Conservation (phyloP, 345 rosid species). For the Sisymbrium altissimum region DNA sequence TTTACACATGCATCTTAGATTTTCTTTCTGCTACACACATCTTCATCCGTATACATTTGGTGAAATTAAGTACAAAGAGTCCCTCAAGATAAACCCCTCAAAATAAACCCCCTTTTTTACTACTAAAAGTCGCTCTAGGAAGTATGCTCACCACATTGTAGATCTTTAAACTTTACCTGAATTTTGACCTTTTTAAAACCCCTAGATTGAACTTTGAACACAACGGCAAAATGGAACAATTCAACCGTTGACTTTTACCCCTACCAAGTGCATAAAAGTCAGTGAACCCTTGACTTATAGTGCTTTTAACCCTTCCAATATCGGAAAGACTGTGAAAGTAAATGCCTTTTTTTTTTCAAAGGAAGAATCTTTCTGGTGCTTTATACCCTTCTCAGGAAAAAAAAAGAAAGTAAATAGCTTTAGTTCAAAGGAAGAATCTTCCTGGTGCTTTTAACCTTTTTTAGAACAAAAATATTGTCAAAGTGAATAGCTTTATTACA, state of each 20-base stretch:
- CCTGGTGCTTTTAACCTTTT: not conserved
- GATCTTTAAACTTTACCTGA: not conserved
- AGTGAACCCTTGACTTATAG: not conserved
- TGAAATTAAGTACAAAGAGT: not conserved
- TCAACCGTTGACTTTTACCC: no score
- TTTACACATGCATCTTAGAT: not conserved
- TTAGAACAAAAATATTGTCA: not conserved
- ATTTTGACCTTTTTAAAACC: not conserved
- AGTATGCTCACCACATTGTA: not conserved
- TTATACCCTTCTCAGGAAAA: not conserved
- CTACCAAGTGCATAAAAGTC: not conserved
- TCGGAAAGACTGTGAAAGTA: not conserved
- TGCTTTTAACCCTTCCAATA: not conserved
- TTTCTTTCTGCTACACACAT: not conserved
- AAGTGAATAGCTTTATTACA: constrained; percentile 2
- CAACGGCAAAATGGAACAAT: not conserved
- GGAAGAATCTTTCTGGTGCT: not conserved
- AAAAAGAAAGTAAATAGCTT: not conserved
- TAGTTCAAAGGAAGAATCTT: constrained; percentile 5
- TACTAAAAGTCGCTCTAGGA: not conserved
- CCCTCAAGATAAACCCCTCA: not conserved
- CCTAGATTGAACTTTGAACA: not conserved
- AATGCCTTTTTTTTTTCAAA: constrained; percentile 3
- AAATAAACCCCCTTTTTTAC: not conserved
- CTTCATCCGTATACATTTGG: not conserved